phyloP scores from a whole-genome alignment of 2,329 filamentous ascomycete species.

The Blastomyces emzantsi region DNA sequence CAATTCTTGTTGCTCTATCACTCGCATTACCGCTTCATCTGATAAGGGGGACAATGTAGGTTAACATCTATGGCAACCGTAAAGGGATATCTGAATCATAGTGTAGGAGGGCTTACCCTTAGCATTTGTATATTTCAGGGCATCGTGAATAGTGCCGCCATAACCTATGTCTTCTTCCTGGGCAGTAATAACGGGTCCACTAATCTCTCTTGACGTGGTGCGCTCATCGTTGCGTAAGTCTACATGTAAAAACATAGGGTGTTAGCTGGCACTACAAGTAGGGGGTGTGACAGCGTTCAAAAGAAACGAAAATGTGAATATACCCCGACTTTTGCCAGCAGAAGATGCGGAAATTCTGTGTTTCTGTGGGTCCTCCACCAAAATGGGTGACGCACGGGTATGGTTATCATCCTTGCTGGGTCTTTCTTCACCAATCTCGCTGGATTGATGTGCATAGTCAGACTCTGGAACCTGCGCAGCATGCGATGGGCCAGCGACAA shows the following conservation, averaged over 20 bases:
- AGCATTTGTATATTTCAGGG: not conserved
- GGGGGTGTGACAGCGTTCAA: not conserved
- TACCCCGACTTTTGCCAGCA: not conserved
- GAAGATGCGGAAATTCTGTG: not conserved
- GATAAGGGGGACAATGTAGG: not conserved
- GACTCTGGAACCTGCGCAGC: not conserved
- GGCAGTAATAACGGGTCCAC: not conserved
- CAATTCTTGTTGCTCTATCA: not conserved
- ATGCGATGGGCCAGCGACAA: not conserved
- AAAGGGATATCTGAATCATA: not conserved
- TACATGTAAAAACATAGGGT: not conserved
- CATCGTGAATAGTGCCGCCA: not conserved
- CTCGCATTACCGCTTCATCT: not conserved
- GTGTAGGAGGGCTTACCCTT: not conserved
- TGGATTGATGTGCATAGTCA: not conserved
- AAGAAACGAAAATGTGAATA: not conserved
- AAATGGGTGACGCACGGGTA: slow-evolving; percentile 5
- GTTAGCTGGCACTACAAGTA: not conserved
- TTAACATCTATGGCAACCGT: not conserved
- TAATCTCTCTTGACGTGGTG: not conserved
- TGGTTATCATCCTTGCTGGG: not conserved
- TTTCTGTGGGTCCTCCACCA: slow-evolving; percentile 3
- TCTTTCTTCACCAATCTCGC: not conserved
- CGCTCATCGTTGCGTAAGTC: not conserved
- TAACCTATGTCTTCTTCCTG: not conserved